Conservation (phyloP, 768 basidiomycete species). For the Auricularia sp. region DNA sequence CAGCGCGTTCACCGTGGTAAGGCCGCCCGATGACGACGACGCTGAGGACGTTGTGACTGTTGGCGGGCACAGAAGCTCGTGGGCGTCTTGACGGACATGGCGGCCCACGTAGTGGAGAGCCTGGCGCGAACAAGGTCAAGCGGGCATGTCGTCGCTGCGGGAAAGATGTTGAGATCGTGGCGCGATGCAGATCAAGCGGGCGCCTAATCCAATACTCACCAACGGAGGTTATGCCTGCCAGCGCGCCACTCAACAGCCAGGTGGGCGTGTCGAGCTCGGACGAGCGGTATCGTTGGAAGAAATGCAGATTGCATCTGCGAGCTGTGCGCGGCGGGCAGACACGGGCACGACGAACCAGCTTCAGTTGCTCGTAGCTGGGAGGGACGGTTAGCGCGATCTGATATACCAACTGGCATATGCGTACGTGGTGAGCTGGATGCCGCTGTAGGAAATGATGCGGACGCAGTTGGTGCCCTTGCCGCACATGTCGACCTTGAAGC, state of each 20-base stretch:
- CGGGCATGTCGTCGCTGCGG: slow-evolving; percentile 74
- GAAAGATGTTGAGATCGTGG: slow-evolving; percentile 6
- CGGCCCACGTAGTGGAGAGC: slow-evolving; percentile 88
- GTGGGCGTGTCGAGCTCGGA: slow-evolving; percentile 81
- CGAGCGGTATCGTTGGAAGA: slow-evolving; percentile 61
- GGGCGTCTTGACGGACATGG: slow-evolving; percentile 34
- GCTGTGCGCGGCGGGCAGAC: not conserved
- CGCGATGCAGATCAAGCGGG: slow-evolving; percentile 3
- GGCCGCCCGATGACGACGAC: no score
- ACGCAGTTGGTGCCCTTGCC: slow-evolving; percentile 89
- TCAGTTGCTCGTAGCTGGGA: slow-evolving; percentile 82
- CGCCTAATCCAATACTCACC: slow-evolving; percentile 41
- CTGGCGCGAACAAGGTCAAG: slow-evolving; percentile 89
- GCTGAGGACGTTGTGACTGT: slow-evolving; percentile 19
- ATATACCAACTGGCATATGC: not conserved
- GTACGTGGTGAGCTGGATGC: slow-evolving; percentile 31
- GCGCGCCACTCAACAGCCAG: slow-evolving; percentile 73
- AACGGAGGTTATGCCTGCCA: slow-evolving; percentile 92
- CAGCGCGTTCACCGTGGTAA: slow-evolving; percentile 7
- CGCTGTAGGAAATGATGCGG: slow-evolving; percentile 81
- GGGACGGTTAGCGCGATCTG: no score
- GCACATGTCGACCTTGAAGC: slow-evolving; percentile 85
- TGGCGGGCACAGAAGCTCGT: slow-evolving; percentile 13
- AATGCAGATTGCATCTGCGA: slow-evolving; percentile 25
- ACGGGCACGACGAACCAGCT: slow-evolving; percentile 44